Conservation (phyloP, 768 basidiomycete species). For the Amanita exitialis region DNA sequence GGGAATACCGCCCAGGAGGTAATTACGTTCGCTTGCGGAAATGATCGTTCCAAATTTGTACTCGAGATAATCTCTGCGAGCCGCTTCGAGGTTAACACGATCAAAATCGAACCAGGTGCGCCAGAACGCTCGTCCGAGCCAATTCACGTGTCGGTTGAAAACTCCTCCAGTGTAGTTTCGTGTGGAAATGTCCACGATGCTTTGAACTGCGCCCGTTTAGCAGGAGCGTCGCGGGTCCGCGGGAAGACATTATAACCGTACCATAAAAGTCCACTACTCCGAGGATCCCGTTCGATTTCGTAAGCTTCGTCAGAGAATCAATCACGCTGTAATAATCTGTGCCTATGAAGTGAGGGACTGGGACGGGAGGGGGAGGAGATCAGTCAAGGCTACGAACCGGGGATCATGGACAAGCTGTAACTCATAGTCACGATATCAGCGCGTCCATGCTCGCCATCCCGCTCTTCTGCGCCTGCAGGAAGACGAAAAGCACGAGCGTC, state of each 20-base stretch:
- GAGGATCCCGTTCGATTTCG: slow-evolving; percentile 31
- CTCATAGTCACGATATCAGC: slow-evolving; percentile 45
- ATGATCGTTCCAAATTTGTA: slow-evolving; percentile 66
- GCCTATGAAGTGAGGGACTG: slow-evolving; percentile 27
- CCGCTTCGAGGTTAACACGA: slow-evolving; percentile 42
- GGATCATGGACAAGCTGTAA: slow-evolving; percentile 48
- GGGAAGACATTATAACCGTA: background rate
- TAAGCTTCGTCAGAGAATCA: background rate
- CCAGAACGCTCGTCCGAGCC: slow-evolving; percentile 72
- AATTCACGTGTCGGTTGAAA: slow-evolving; percentile 17
- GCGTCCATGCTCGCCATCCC: slow-evolving; percentile 41
- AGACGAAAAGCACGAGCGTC: slow-evolving; percentile 61
- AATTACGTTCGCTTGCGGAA: slow-evolving; percentile 5
- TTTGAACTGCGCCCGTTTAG: background rate
- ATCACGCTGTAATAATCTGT: slow-evolving; percentile 50
- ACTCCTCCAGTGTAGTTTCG: background rate
- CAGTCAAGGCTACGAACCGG: slow-evolving; percentile 2
- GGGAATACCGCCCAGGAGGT: background rate
- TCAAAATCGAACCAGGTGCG: slow-evolving; percentile 61
- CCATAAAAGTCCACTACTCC: slow-evolving; percentile 70
- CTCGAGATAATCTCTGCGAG: slow-evolving; percentile 63
- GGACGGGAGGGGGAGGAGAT: background rate
- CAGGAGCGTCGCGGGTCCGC: background rate
- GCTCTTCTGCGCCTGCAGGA: slow-evolving; percentile 45
- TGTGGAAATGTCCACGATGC: background rate